Base-by-base conservation (phyloP, 805 yeast genomes). In the Sugiyamaella mastotermitis region DNA sequence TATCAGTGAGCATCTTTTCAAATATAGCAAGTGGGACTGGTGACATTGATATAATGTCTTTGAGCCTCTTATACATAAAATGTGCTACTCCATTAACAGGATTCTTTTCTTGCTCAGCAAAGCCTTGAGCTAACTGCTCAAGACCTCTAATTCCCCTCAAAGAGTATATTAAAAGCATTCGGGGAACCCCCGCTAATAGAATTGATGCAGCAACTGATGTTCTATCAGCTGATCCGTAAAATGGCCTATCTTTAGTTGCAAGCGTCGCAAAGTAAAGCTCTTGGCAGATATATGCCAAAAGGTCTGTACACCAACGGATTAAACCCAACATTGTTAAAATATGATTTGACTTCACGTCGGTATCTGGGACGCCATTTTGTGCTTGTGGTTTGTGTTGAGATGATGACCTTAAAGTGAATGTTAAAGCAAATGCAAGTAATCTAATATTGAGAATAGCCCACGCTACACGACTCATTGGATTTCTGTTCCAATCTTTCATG, bases 261-360 rank as follows among this genome's bases (percentile, higher is more conserved):
- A 45, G 36, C 7, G 53, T 41, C 0, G 56, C 55, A 29, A 52
- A 35, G 26, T 54, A 57, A 40, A 64, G 69, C 47, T 90, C 95
- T 57, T 88, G 94, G 38, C 78, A 74, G 28, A 84, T 56, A 45
- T 74, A 77, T 1, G 80, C 75, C 38, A 85, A 67, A 43, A 85
- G 74, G 55, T 87, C 96, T 22, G 85, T 72, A 48, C 84, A 72
- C 96, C 97, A 90, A 50, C 85, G 75, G 6, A 83, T 76, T 27
- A 82, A 74, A 0, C 97, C 97, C n/a, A 84, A 59, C 49, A 65
- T 50, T 3, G 54, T 39, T 5, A 46, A 37, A 18, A 56, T 34
- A 35, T 57, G 58, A 34, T 41, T 48, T 34, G 58, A 52, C 16
- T 50, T 44, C n/a, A 52, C 40, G 14, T 49, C 46, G 3, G 54